Conservation (phyloP, 106 monocot species). For the Posidonia australis region DNA sequence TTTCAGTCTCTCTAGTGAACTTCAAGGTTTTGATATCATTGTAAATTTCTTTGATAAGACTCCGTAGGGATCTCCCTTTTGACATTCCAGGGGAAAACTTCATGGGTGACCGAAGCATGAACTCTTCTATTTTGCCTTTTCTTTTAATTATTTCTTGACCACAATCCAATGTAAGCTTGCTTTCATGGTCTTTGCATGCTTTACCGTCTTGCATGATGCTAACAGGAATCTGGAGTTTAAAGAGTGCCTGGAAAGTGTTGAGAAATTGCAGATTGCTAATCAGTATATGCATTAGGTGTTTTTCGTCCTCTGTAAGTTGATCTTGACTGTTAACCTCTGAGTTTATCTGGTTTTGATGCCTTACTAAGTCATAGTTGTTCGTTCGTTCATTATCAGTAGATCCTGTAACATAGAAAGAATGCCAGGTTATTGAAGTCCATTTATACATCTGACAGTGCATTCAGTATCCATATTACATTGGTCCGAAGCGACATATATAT, state of each 20-base stretch:
- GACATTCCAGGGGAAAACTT: neutral
- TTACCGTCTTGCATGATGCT: conserved; percentile 15
- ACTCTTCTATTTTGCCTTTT: conserved; percentile 37
- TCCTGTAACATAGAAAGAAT: conserved; percentile 16
- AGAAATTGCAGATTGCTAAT: conserved; percentile 36
- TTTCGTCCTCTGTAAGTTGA: conserved; percentile 38
- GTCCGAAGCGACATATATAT: neutral
- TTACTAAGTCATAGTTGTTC: neutral
- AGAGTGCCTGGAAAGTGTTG: conserved; percentile 32
- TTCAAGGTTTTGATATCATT: conserved; percentile 37
- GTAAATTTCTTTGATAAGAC: conserved; percentile 36
- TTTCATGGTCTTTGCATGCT: conserved; percentile 16
- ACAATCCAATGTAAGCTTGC: conserved; percentile 34
- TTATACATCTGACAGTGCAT: neutral
- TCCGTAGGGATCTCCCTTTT: conserved; percentile 26
- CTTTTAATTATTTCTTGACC: conserved; percentile 53
- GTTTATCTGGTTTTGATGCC: conserved; percentile 6
- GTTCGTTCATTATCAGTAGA: neutral
- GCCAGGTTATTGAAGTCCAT: neutral
- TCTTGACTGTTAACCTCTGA: conserved; percentile 12
- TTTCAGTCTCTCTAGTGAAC: neutral
- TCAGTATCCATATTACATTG: neutral
- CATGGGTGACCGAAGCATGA: conserved; percentile 1
- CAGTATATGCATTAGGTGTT: conserved; percentile 33
- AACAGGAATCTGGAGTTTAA: conserved; percentile 33